Conservation (phyloP, 1,284 basidiomycete genomes). For the Trametes versicolor region DNA sequence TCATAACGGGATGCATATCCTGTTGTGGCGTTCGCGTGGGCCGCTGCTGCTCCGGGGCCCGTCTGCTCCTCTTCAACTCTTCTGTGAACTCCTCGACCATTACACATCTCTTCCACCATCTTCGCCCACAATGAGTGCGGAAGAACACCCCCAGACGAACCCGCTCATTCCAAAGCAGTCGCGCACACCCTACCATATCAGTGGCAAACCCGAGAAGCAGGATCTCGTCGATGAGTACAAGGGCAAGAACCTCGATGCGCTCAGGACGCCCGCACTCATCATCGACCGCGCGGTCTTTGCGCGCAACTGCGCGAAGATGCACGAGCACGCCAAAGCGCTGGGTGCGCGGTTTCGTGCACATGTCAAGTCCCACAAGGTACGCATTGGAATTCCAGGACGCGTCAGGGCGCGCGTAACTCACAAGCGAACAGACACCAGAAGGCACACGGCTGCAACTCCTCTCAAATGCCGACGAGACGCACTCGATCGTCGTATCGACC, state of each 20-base stretch:
- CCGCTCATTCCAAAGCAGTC: conserved; percentile 35
- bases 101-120: no score
- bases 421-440: conserved; percentile 66
- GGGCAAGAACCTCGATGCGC: conserved; percentile 62
- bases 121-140: conserved; percentile 28
- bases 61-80: neutral
- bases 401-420: conserved; percentile 3
- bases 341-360: conserved; percentile 82
- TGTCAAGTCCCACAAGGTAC: conserved; percentile 85
- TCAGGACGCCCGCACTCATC: conserved; percentile 83
- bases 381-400: conserved; percentile 14
- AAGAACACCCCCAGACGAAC: conserved; percentile 30
- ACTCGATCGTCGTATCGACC: conserved; percentile 80
- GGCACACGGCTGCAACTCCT: conserved; percentile 76
- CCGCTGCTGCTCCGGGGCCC: neutral
- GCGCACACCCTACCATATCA: conserved; percentile 57
- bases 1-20: conserved; percentile 9
- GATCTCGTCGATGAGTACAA: conserved; percentile 67
- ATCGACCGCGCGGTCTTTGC: conserved; percentile 79
- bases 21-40: neutral
- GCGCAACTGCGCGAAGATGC: conserved; percentile 80
- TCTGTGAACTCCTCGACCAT: no score
- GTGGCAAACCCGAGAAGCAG: conserved; percentile 59
- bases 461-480: conserved; percentile 61
- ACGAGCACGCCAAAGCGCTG: conserved; percentile 67